Conservation (phyloP, 305 asterid genomes). For the Solanum chacoense region DNA sequence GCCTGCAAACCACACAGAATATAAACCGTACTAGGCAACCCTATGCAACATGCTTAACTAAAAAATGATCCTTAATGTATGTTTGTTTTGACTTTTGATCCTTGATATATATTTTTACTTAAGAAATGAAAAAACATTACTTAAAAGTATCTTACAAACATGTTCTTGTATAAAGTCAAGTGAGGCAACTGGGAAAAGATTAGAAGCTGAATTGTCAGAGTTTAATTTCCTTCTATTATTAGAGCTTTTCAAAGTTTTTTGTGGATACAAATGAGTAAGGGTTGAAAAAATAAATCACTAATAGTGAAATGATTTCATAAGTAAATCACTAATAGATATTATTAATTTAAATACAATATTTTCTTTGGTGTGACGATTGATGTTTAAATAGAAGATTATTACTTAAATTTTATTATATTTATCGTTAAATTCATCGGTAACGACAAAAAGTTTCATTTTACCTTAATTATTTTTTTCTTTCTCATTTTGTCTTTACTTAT, state of each 20-base stretch:
- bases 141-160: background rate
- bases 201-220: background rate
- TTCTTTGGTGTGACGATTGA: background rate
- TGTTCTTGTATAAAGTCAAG: background rate
- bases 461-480: background rate
- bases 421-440: too few relatives aligned
- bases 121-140: background rate
- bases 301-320: too few relatives aligned
- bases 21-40: fast-evolving
- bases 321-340: too few relatives aligned
- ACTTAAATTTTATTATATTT: too few relatives aligned
- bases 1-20: too few relatives aligned
- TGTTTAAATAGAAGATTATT: too few relatives aligned
- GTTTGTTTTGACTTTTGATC: background rate
- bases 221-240: background rate
- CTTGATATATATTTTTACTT: background rate
- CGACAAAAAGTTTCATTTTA: too few relatives aligned
- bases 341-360: too few relatives aligned
- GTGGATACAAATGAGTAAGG: background rate
- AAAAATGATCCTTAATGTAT: background rate
- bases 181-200: background rate
- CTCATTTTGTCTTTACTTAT: background rate
- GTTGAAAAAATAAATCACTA: background rate
- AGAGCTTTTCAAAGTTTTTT: background rate
- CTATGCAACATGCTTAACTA: too few relatives aligned